A percentile compares a stretch with the other conserved stretches of the same genome.
Conservation (phyloP, 441 rosid species). For the Erodium trifolium region DNA sequence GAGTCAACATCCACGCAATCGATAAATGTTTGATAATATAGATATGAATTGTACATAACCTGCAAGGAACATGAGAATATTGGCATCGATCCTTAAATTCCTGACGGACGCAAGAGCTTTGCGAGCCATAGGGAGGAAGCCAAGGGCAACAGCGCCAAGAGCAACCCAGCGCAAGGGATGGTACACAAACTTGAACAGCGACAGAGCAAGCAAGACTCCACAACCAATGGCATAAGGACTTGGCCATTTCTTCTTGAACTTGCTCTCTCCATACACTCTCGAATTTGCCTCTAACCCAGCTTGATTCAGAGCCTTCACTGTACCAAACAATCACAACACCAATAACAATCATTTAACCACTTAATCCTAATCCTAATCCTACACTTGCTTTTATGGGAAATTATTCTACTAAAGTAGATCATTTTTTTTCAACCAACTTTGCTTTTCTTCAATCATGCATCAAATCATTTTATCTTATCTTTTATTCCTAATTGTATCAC, state of each 20-base stretch:
- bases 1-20: too few species aligned
- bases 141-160: constrained; percentile 52
- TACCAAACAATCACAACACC: not conserved
- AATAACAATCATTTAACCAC: not conserved
- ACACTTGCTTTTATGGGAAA: too few species aligned
- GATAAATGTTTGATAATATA: too few species aligned
- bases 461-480: too few species aligned
- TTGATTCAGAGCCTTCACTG: constrained; percentile 65
- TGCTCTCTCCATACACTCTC: constrained; percentile 43
- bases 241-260: constrained; percentile 68
- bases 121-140: constrained; percentile 43
- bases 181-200: constrained; percentile 46
- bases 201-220: constrained; percentile 45
- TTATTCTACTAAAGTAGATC: too few species aligned
- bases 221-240: constrained; percentile 55
- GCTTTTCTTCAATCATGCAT: too few species aligned
- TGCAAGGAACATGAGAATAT: constrained; percentile 57
- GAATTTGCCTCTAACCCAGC: constrained; percentile 27
- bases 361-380: too few species aligned
- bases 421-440: too few species aligned
- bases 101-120: constrained; percentile 40
- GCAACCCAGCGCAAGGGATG: constrained; percentile 68
- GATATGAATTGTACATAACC: constrained; percentile 23
- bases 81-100: constrained; percentile 47
- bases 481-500: too few species aligned